phyloP scores from a whole-genome alignment of 2,329 filamentous ascomycete genomes.

The Tolypocladium capitatum region DNA sequence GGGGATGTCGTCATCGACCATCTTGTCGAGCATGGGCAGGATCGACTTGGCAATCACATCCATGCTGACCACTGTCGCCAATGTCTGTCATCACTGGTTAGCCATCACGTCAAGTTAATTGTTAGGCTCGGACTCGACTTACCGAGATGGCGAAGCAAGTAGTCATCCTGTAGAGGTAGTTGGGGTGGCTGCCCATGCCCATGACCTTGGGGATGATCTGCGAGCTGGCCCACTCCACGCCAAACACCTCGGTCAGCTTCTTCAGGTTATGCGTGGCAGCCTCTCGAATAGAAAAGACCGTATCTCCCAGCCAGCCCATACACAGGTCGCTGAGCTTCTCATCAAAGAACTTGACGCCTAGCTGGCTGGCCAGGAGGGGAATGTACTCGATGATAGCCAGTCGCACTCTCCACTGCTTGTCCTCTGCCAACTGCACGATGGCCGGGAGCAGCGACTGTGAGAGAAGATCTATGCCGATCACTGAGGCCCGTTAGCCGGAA shows the following conservation, averaged over 20 bases:
- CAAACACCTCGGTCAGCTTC: slow-evolving; percentile 97
- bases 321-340: slow-evolving; percentile 91
- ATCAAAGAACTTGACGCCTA: slow-evolving; percentile 95
- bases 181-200: slow-evolving; percentile 94
- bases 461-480: slow-evolving; percentile 94
- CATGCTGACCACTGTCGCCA: slow-evolving; percentile 83
- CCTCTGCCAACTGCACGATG: slow-evolving; percentile 93
- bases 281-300: slow-evolving; percentile 96
- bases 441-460: slow-evolving; percentile 94
- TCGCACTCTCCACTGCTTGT: slow-evolving; percentile 98
- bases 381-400: slow-evolving; percentile 99
- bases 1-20: slow-evolving; percentile 87
- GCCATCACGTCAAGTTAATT: background rate
- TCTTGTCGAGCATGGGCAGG: slow-evolving; percentile 88
- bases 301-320: slow-evolving; percentile 98
- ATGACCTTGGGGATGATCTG: slow-evolving; percentile 98
- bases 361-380: slow-evolving; percentile 83
- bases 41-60: slow-evolving; percentile 89
- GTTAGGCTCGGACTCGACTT: slow-evolving; percentile 26
- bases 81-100: slow-evolving; percentile 46
- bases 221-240: slow-evolving; percentile 92
- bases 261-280: slow-evolving; percentile 95
- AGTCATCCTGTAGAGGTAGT: slow-evolving; percentile 99
- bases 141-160: slow-evolving; percentile 99
- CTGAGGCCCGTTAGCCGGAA: slow-evolving; percentile 29